Conservation (phyloP, 176 grass and related monocot genomes). For the Thalia dealbata region DNA sequence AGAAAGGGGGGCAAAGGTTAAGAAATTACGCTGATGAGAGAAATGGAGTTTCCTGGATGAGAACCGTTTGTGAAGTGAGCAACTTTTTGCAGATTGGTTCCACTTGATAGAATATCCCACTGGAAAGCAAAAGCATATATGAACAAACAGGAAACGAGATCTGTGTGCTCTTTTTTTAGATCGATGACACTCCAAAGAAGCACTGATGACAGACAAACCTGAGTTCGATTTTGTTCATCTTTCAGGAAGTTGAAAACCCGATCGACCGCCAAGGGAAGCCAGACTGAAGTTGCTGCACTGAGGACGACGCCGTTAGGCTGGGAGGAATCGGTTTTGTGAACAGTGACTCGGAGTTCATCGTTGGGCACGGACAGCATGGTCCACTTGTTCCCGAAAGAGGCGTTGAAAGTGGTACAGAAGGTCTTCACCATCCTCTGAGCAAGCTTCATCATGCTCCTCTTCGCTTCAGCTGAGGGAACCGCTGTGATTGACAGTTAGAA, state of each 20-base stretch:
- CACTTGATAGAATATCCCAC: conserved; percentile 75
- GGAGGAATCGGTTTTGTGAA: conserved; percentile 36
- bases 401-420: conserved; percentile 60
- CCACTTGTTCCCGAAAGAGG: conserved; percentile 65
- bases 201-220: conserved; percentile 22
- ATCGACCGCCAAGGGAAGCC: conserved; percentile 58
- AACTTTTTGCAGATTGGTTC: conserved; percentile 64
- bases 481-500: conserved; percentile 16
- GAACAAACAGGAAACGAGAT: not conserved
- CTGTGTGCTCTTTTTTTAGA: not conserved
- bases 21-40: conserved; percentile 50
- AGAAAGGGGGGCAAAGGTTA: not conserved
- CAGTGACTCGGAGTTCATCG: conserved; percentile 53
- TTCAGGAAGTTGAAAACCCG: conserved; percentile 66
- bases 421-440: conserved; percentile 71
- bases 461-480: conserved; percentile 51
- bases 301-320: conserved; percentile 73
- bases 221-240: conserved; percentile 53
- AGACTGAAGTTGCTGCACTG: conserved; percentile 60
- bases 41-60: conserved; percentile 70
- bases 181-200: not conserved
- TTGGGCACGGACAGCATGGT: conserved; percentile 31
- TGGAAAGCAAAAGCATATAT: conserved; percentile 18
- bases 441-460: conserved; percentile 84
- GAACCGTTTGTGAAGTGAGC: conserved; percentile 53